phyloP scores from a whole-genome alignment of 148 eudicot species.

The Chenopodium berlandieri region DNA sequence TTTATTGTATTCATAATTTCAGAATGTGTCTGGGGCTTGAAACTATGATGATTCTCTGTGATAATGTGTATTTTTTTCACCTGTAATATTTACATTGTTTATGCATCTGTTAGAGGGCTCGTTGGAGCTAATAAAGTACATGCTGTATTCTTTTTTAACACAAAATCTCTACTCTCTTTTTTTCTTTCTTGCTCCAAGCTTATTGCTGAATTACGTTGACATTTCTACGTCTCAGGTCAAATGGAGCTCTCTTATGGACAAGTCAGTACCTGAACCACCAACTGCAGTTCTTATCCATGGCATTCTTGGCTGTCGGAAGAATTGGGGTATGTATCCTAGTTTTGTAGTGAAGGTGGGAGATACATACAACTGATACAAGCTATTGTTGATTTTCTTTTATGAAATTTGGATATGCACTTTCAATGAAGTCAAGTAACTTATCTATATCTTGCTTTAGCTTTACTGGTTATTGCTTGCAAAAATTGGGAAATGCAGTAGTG shows the following conservation, averaged over 20 bases:
- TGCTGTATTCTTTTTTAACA: not conserved
- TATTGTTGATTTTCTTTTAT: not conserved
- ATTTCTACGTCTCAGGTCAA: slow-evolving; percentile 47
- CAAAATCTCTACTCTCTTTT: not conserved
- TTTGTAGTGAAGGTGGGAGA: not conserved
- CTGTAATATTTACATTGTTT: not conserved
- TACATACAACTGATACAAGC: not conserved
- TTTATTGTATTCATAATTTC: not conserved
- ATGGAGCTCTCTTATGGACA: slow-evolving; percentile 83
- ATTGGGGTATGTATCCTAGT: slow-evolving; percentile 64
- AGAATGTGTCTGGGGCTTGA: not conserved
- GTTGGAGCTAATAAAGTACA: not conserved
- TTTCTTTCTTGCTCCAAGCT: not conserved
- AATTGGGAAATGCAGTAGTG: not conserved
- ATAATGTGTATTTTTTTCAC: not conserved
- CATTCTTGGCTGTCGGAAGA: slow-evolving; percentile 89
- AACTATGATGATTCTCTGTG: not conserved
- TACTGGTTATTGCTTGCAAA: not conserved
- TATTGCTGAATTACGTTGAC: not conserved
- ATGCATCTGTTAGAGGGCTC: not conserved
- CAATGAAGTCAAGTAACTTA: not conserved
- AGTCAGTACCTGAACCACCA: slow-evolving; percentile 73
- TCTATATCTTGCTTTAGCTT: not conserved
- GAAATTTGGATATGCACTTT: not conserved
- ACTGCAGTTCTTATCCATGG: slow-evolving; percentile 95